phyloP scores from a whole-genome alignment of 305 asterid species.

The Fraxinus platypoda region DNA sequence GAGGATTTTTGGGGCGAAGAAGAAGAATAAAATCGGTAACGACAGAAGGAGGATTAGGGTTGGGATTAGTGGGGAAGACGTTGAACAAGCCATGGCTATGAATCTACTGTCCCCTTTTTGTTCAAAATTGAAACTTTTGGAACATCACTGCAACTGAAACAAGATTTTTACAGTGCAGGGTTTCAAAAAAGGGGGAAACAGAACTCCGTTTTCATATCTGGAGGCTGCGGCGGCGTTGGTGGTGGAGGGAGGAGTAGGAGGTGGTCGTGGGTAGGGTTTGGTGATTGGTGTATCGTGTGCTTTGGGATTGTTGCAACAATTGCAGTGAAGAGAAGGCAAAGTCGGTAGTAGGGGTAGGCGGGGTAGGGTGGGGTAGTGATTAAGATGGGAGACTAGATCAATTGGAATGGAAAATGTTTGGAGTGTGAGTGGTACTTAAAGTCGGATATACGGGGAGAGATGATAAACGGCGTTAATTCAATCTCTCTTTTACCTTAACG shows the following conservation, averaged over 20 bases:
- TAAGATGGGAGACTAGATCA: slow-evolving; percentile 3
- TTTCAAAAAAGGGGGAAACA: slow-evolving; percentile 5
- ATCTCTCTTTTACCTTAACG: not conserved
- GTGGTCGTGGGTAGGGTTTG: not conserved
- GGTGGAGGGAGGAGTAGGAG: not conserved
- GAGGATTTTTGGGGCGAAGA: slow-evolving; percentile 57
- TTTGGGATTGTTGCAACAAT: slow-evolving; percentile 11
- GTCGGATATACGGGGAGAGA: slow-evolving; percentile 7
- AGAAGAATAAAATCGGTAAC: slow-evolving; percentile 56
- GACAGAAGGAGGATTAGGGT: slow-evolving; percentile 63
- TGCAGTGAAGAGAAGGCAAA: slow-evolving; percentile 17
- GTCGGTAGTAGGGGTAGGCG: not conserved
- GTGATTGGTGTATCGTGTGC: not conserved
- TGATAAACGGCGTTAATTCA: slow-evolving; percentile 12
- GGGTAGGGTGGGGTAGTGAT: not conserved
- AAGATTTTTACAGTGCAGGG: not conserved
- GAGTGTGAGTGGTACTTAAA: too few species aligned
- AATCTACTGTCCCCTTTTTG: not conserved
- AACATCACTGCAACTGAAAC: not conserved
- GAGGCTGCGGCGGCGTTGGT: not conserved
- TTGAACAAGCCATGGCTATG: slow-evolving; percentile 35
- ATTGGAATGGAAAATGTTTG: not conserved
- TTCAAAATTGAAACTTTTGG: not conserved
- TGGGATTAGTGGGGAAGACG: slow-evolving; percentile 62
- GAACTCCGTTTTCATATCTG: slow-evolving; percentile 4